Base-by-base conservation (phyloP, 495 filamentous ascomycete species). In the Cercophora samala region DNA sequence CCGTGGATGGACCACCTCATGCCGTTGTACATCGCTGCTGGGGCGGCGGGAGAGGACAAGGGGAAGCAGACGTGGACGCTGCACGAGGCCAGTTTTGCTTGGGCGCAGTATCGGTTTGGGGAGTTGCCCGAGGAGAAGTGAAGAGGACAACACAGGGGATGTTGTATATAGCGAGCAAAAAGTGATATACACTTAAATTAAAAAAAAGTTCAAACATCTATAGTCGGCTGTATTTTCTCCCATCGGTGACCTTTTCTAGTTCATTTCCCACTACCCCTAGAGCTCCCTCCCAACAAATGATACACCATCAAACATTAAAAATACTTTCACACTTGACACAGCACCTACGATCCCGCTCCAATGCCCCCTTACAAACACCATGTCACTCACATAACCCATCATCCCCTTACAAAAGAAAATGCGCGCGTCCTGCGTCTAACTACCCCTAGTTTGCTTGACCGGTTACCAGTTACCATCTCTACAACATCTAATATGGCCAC, bases 1-100 rank as follows among this genome's bases (percentile, higher is more conserved):
- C 93, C 92, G 64, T 78, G 73, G 58, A 82, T 93, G 72, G 91
- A 96, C 52, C 93, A 97, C 78, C 71, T 96, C 61, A 82, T 94
- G 76, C 93, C 93, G 0, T 82, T 94, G 22, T 86, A 91, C 75
- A 81, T 97, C 70, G 88, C 85, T 3, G 89, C 89, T 0, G 91
- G 91, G 0, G 90, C 90, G 11, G 90, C 88, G 0, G 86, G 84
- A 0, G 82, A 84, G 9, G 90, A 92, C 74, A 64, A 74, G 19
- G 91, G 85, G 0, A 81, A 82, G 75, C 82, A 86, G 72, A 70
- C 86, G 58, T 92, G 88, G 87, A 92, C 87, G 6, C 62, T 87
- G 64, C 80, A 82, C 13, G 89, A 93, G 77, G 84, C 83, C 8
- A 86, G 84, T 71, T 81, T 92, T 79, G 90, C 85, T 59, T 93